These are phyloP conservation scores for Leccinellum rugosiceps DNA, from an alignment of 768 basidiomycete genomes.

Conservation along the genomic window DNA sequence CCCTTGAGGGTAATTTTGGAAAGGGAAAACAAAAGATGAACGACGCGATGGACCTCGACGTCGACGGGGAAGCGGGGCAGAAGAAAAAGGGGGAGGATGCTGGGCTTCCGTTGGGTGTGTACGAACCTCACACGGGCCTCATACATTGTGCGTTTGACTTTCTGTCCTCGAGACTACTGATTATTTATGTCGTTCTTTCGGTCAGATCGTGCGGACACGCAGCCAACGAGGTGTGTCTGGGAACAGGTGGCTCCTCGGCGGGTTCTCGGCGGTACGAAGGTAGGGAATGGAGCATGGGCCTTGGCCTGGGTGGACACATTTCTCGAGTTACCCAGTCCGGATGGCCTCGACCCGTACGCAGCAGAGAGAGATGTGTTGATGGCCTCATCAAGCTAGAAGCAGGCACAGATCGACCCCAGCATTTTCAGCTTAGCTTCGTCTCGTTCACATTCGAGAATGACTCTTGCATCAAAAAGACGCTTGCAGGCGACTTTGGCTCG, in stretches of 20 bases:
- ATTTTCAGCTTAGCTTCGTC: neutral
- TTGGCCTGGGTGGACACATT: slow-evolving; percentile 71
- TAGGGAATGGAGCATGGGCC: slow-evolving; percentile 78
- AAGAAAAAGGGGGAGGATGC: slow-evolving; percentile 30
- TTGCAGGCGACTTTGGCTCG: too few relatives aligned
- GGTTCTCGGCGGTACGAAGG: slow-evolving; percentile 68
- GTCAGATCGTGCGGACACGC: slow-evolving; percentile 73
- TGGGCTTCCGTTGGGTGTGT: slow-evolving; percentile 59
- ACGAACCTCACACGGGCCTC: slow-evolving; percentile 78
- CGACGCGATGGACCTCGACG: slow-evolving; percentile 29
- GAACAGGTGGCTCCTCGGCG: slow-evolving; percentile 50
- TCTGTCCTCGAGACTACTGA: neutral
- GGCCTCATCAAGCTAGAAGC: slow-evolving; percentile 9
- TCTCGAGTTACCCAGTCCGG: slow-evolving; percentile 33
- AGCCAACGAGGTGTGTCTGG: slow-evolving; percentile 65
- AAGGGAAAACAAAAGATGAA: slow-evolving; percentile 35
- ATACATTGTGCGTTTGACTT: slow-evolving; percentile 59
- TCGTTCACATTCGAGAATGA: neutral
- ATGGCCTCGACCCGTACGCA: slow-evolving; percentile 19
- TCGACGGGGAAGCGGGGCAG: slow-evolving; percentile 25
- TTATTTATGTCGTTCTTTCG: slow-evolving; percentile 3
- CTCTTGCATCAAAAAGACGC: too few relatives aligned
- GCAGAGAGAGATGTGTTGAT: slow-evolving; percentile 21
- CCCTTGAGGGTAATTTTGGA: slow-evolving; percentile 34
- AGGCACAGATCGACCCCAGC: neutral